Evolutionary conservation across 2,329 filamentous ascomycete genomes (phyloP).

Genomic region (Phaeosphaeria sp.): DNA sequence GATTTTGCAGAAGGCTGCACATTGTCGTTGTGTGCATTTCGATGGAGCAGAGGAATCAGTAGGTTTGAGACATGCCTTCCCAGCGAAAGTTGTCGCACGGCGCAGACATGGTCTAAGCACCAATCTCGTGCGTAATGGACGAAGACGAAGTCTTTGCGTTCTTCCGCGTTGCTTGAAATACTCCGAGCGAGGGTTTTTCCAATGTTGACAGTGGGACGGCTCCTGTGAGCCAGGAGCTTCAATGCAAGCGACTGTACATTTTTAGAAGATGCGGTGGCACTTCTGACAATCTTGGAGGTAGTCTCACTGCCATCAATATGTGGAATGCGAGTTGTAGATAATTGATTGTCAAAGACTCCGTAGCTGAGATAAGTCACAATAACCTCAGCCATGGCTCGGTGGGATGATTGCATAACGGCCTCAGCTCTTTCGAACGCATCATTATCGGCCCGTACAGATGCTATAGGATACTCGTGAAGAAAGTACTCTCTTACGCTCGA

Average conservation of each 20-base stretch:
- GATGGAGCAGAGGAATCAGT: not conserved
- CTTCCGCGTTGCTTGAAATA: not conserved
- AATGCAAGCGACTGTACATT: too few relatives aligned
- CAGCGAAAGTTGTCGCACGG: not conserved
- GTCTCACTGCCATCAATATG: too few relatives aligned
- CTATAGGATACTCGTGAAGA: not conserved
- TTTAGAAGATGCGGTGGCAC: too few relatives aligned
- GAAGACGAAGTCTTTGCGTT: not conserved
- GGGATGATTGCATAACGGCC: not conserved
- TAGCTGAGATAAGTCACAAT: not conserved
- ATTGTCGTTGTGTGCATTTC: not conserved
- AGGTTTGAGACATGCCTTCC: not conserved
- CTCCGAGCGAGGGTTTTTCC: too few relatives aligned
- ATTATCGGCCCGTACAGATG: not conserved
- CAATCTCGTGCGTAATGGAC: not conserved
- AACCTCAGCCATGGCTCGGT: not conserved
- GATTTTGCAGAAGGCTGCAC: not conserved
- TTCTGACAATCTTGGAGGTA: too few relatives aligned
- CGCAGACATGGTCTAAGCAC: not conserved
- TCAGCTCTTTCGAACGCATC: too few relatives aligned
- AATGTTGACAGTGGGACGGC: too few relatives aligned
- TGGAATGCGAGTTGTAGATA: not conserved
- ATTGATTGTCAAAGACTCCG: not conserved
- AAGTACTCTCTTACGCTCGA: constrained; percentile 18
- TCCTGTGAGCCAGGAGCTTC: too few relatives aligned